Conservation (phyloP, 2,329 filamentous ascomycete species). For the Madurella mycetomatis region DNA sequence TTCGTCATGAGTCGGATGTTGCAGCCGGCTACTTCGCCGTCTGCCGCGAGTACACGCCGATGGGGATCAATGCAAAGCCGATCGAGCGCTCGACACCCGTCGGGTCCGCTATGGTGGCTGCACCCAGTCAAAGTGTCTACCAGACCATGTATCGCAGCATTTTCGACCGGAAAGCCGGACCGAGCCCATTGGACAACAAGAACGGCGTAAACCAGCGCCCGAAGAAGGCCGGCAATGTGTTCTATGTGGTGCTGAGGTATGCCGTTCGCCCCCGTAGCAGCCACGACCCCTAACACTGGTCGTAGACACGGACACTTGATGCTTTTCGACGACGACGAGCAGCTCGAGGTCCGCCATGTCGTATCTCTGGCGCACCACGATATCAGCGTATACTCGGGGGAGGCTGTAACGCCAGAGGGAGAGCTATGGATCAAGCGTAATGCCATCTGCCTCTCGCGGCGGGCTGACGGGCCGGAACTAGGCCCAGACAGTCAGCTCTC, state of each 20-base stretch:
- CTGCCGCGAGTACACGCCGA: conserved; percentile 85
- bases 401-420: conserved; percentile 73
- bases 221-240: conserved; percentile 75
- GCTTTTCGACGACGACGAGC: conserved; percentile 93
- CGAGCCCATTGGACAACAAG: conserved; percentile 45
- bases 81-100: conserved; percentile 80
- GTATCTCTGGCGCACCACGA: conserved; percentile 87
- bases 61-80: conserved; percentile 87
- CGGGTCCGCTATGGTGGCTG: conserved; percentile 66
- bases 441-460: conserved; percentile 75
- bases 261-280: conserved; percentile 22
- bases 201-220: conserved; percentile 49
- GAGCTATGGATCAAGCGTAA: conserved; percentile 96
- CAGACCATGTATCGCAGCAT: conserved; percentile 97
- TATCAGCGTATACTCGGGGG: conserved; percentile 79
- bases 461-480: conserved; percentile 49
- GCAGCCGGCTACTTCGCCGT: conserved; percentile 94
- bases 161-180: conserved; percentile 69
- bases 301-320: conserved; percentile 86
- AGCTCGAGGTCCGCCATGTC: conserved; percentile 93
- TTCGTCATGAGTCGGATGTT: conserved; percentile 64
- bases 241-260: conserved; percentile 85
- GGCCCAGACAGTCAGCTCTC: conserved; percentile 55
- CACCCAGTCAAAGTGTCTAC: conserved; percentile 89
- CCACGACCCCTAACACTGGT: conserved; percentile 8